Evolutionary conservation across 225 moss, liverwort and hornwort genomes (phyloP).

Genomic region (Polytrichum commune): DNA sequence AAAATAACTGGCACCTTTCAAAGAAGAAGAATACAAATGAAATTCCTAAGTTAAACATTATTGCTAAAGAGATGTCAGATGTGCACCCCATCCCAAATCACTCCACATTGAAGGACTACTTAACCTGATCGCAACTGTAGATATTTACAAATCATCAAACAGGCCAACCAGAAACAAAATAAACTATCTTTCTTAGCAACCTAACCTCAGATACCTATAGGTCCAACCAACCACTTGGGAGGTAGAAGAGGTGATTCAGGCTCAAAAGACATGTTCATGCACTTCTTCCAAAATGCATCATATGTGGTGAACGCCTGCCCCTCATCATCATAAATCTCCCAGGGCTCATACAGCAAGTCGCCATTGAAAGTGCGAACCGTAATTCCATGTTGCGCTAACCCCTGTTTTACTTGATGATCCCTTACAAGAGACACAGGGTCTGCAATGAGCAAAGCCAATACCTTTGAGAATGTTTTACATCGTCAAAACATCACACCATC

Average conservation of each 20-base stretch:
- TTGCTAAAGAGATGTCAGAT: background rate
- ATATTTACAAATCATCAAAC: background rate
- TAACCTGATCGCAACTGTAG: background rate
- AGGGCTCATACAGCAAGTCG: slow-evolving; percentile 94
- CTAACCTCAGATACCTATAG: slow-evolving; percentile 38
- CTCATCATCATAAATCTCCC: slow-evolving; percentile 93
- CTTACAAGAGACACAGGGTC: slow-evolving; percentile 98
- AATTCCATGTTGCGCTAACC: slow-evolving; percentile 66
- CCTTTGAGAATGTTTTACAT: too few relatives aligned
- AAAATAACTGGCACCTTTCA: background rate
- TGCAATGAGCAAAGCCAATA: slow-evolving; percentile 18
- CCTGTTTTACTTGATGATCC: slow-evolving; percentile 98
- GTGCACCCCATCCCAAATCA: background rate
- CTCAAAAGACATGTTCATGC: slow-evolving; percentile 91
- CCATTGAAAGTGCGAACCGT: slow-evolving; percentile 94
- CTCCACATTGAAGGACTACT: background rate
- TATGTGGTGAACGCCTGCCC: slow-evolving; percentile 91
- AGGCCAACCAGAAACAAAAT: background rate
- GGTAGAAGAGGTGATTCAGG: slow-evolving; percentile 89
- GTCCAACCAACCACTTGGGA: slow-evolving; percentile 60
- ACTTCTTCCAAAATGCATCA: slow-evolving; percentile 85
- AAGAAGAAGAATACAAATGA: too few relatives aligned
- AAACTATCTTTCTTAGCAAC: too few relatives aligned
- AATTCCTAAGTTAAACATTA: background rate
- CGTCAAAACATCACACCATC: too few relatives aligned